Percentiles rank a stretch among this genome's conserved stretches.
Conservation (phyloP, 768 basidiomycete species). For the Agrocybe pediades region DNA sequence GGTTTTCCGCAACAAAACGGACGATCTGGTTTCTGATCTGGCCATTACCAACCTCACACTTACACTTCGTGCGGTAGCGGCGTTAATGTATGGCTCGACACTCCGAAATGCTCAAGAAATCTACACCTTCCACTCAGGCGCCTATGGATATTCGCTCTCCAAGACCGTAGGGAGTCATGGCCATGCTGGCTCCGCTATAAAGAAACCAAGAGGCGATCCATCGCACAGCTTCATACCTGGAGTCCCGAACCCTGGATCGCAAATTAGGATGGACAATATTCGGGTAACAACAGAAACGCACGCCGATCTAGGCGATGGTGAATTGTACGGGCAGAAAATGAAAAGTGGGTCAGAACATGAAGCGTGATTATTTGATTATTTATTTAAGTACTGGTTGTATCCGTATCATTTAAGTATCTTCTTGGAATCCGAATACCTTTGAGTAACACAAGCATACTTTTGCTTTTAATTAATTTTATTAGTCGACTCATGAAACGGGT, state of each 20-base stretch:
- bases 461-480: no score
- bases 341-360: no score
- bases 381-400: no score
- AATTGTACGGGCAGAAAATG: not conserved
- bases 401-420: no score
- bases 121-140: constrained; percentile 5
- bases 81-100: constrained; percentile 14
- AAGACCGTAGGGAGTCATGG: not conserved
- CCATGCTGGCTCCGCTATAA: not conserved
- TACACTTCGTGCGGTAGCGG: constrained; percentile 12
- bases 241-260: not conserved
- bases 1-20: constrained; percentile 10
- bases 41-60: constrained; percentile 12
- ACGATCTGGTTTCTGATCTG: constrained; percentile 7
- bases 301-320: not conserved
- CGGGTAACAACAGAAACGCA: constrained; percentile 1
- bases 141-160: constrained; percentile 8
- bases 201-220: not conserved
- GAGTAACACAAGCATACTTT: no score
- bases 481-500: no score
- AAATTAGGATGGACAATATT: constrained; percentile 1
- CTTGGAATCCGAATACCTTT: no score
- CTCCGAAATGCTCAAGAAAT: constrained; percentile 11
- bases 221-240: not conserved
- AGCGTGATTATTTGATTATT: no score